phyloP scores from a whole-genome alignment of 2,329 filamentous ascomycete species.

The Chaetomium sp. region DNA sequence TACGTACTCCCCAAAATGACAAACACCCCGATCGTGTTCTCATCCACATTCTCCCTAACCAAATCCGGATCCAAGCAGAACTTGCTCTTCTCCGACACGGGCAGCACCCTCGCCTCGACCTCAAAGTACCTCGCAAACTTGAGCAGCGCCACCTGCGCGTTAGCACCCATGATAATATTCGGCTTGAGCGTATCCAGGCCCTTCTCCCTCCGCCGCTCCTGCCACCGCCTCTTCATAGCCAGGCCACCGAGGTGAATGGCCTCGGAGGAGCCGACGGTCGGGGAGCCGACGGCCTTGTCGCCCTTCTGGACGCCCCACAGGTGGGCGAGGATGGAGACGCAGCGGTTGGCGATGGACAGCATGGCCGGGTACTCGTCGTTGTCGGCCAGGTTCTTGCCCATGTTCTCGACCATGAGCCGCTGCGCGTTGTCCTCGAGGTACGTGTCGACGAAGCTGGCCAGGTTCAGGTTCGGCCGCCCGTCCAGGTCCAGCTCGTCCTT shows the following conservation, averaged over 20 bases:
- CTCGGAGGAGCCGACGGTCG: constrained; percentile 71
- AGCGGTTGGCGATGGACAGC: constrained; percentile 64
- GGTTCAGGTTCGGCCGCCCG: constrained; percentile 67
- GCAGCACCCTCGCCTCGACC: constrained; percentile 66
- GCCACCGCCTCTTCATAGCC: constrained; percentile 76
- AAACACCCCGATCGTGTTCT: constrained; percentile 77
- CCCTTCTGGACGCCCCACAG: constrained; percentile 65
- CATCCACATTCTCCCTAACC: constrained; percentile 68
- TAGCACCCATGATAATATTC: constrained; percentile 75
- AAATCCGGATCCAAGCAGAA: constrained; percentile 65
- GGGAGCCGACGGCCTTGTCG: constrained; percentile 67
- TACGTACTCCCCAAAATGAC: constrained; percentile 73
- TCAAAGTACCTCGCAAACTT: constrained; percentile 77
- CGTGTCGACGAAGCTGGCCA: constrained; percentile 71
- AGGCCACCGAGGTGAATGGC: constrained; percentile 71
- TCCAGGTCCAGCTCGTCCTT: constrained; percentile 66
- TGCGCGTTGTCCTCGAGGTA: constrained; percentile 70
- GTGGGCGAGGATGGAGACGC: constrained; percentile 67
- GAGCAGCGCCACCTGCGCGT: constrained; percentile 72
- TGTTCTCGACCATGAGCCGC: constrained; percentile 66
- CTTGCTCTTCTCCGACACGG: constrained; percentile 61
- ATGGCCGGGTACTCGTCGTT: constrained; percentile 65
- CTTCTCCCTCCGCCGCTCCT: constrained; percentile 60
- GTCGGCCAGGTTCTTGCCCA: constrained; percentile 73
- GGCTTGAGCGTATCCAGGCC: constrained; percentile 66